These are phyloP conservation scores for Elsinoe arachidis DNA, from an alignment of 2,329 filamentous ascomycete genomes.

Conservation along the genomic window DNA sequence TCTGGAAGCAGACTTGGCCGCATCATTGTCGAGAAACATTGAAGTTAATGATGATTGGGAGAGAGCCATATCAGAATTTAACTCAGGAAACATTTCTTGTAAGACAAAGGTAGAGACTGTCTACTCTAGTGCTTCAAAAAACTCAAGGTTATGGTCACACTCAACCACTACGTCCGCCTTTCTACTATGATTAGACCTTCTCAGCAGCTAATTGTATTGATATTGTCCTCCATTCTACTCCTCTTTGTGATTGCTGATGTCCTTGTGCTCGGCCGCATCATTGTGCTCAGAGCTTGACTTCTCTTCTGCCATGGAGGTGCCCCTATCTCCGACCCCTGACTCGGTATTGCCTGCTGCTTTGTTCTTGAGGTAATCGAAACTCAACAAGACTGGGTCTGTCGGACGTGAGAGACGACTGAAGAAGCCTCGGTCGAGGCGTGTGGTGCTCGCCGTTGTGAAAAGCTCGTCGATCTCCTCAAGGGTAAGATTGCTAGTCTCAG, in stretches of 20 bases:
- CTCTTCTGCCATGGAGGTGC: background rate
- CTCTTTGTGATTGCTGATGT: background rate
- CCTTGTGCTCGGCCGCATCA: background rate
- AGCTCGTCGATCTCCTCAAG: constrained; percentile 39
- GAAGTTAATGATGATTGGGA: too few species aligned
- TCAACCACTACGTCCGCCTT: too few species aligned
- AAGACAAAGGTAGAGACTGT: too few species aligned
- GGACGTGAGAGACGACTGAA: background rate
- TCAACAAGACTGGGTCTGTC: background rate
- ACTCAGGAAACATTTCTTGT: too few species aligned
- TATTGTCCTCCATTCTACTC: background rate
- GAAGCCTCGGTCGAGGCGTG: background rate
- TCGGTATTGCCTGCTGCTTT: background rate
- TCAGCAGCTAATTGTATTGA: background rate
- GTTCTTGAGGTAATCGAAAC: constrained; percentile 11
- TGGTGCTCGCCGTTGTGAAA: constrained; percentile 23
- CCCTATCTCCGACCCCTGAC: background rate
- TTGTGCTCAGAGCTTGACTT: background rate
- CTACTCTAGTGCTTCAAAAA: too few species aligned
- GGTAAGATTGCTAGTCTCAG: constrained; percentile 36
- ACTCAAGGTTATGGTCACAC: too few species aligned
- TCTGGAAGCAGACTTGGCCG: background rate
- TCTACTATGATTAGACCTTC: too few species aligned
- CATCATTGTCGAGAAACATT: too few species aligned
- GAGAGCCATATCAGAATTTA: background rate